Conservation (phyloP, 441 rosid species). For the Theobroma grandiflorum region DNA sequence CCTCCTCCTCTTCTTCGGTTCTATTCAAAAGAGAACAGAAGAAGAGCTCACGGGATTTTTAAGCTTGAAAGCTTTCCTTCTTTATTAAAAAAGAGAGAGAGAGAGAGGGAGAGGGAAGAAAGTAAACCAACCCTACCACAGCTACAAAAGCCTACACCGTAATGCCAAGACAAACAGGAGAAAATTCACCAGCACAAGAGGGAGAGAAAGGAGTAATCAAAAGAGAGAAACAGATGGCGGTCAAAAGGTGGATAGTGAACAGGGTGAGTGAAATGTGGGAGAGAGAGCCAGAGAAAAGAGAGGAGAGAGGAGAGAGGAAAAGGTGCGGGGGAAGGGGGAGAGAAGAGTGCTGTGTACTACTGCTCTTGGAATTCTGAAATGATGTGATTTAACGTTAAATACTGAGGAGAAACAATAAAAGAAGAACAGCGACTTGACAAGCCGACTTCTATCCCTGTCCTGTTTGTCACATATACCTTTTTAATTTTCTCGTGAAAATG, state of each 20-base stretch:
- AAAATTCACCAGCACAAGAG: not conserved
- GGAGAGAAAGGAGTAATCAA: not conserved
- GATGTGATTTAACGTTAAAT: constrained; percentile 74
- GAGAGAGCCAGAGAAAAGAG: not conserved
- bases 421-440: constrained; percentile 62
- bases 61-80: constrained; percentile 20
- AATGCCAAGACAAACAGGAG: constrained; percentile 4
- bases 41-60: constrained; percentile 41
- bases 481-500: not conserved
- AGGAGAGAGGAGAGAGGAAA: constrained; percentile 3
- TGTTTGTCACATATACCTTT: not conserved
- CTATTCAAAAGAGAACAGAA: constrained; percentile 35
- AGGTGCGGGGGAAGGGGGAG: not conserved
- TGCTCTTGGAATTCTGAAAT: constrained; percentile 33
- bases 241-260: not conserved
- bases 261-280: not conserved
- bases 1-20: constrained; percentile 29
- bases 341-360: not conserved
- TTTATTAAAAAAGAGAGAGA: not conserved
- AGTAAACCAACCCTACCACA: not conserved
- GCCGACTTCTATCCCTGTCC: constrained; percentile 44
- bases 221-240: not conserved
- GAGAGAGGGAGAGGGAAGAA: not conserved
- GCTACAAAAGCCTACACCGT: not conserved
- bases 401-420: constrained; percentile 40